Conservation (phyloP, 2,329 filamentous ascomycete species). For the Pestalotiopsis sp. region DNA sequence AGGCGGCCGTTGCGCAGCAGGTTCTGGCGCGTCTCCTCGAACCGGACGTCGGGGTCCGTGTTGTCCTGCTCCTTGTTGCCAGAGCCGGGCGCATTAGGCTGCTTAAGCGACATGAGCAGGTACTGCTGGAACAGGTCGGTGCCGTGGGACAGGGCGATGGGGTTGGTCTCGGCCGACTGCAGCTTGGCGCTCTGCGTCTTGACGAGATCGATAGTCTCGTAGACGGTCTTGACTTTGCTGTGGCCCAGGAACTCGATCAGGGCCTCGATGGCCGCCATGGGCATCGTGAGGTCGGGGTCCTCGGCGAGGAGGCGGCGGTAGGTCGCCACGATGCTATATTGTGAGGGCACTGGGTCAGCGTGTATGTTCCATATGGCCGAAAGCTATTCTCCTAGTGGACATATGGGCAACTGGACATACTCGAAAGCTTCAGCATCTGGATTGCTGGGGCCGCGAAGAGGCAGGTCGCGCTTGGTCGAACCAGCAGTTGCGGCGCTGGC, state of each 20-base stretch:
- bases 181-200: constrained; percentile 75
- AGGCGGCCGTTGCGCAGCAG: constrained; percentile 82
- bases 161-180: constrained; percentile 78
- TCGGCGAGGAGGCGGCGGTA: constrained; percentile 55
- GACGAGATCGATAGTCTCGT: constrained; percentile 88
- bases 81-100: constrained; percentile 40
- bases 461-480: constrained; percentile 9
- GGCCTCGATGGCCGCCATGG: constrained; percentile 90
- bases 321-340: constrained; percentile 52
- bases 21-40: constrained; percentile 80
- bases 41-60: constrained; percentile 53
- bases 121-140: constrained; percentile 96
- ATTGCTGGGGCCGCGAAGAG: constrained; percentile 11
- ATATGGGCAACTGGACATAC: not conserved
- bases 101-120: constrained; percentile 72
- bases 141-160: constrained; percentile 87
- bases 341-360: not conserved
- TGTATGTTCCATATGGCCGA: not conserved
- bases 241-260: constrained; percentile 83
- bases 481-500: not conserved
- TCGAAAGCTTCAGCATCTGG: constrained; percentile 14
- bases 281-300: constrained; percentile 89
- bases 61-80: constrained; percentile 17
- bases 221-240: constrained; percentile 80
- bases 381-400: too few relatives aligned